Base-by-base conservation (phyloP, 352 stramenopile genomes). In the Globisporangium uncinulatum region DNA sequence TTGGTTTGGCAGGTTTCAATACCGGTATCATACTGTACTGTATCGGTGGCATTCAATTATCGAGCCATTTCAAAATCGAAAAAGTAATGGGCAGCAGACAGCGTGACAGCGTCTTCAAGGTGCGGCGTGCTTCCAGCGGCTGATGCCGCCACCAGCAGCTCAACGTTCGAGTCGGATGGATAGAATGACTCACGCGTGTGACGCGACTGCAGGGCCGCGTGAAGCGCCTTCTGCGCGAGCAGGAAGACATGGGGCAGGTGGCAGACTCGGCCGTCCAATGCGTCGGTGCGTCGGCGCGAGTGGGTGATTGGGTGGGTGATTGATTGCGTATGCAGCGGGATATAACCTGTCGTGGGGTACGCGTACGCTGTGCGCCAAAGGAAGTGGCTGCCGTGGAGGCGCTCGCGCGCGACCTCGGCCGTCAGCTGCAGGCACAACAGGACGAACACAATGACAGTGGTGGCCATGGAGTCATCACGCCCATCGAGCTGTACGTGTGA, bases 181-280 rank as follows among this genome's bases (percentile, higher is more conserved):
- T n/a, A n/a, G 6, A 19, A 21, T 20, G 17, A 24, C n/a, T 21
- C 0, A 44, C 29, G n/a, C 37, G 4, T 52, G 8, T 59, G 10
- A 3, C 6, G 13, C 6, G 51, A 2, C 41, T 2, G 15, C 24
- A 86, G 75, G 70, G 77, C 4, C 77, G 79, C 42, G 75, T 90
- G 48, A 88, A 88, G 77, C 73, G 73, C 31, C 51, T 90, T 39
- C 69, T 90, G 42, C 73, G 71, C 41, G 74, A 81, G 24, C 73
- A 87, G 49, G 78, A 86, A 55, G 80, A 88, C 65, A 87, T 88
- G 75, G 80, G 80, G 2, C 75, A 87, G 72, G 67, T 90, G 53
- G 67, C 59, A 42, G 77, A 90, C 15, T 61, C 66, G 15, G 76
- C 77, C 6, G 63, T 81, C 47, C 45, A 78, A 17, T 67, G 65